Percentiles rank a stretch among this genome's conserved stretches.
Evolutionary conservation across 1,139 yeast genomes (phyloP).

Genomic region (Sugiyamaella grinbergsii): DNA sequence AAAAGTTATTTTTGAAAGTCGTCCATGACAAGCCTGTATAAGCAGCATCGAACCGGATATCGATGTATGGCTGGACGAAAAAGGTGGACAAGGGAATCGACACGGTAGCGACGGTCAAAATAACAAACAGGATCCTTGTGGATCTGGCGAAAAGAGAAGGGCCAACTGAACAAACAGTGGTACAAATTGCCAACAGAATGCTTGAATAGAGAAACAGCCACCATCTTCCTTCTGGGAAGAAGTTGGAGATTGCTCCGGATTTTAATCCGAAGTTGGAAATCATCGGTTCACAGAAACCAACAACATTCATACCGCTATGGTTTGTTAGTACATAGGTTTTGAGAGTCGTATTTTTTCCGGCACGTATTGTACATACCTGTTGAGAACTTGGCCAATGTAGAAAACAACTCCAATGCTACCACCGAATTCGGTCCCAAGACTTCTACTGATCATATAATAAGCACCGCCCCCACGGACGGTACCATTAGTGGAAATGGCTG

Average conservation of each 20-base stretch:
- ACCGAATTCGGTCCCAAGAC: slow-evolving; percentile 81
- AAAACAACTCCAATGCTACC: slow-evolving; percentile 82
- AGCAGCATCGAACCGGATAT: slow-evolving; percentile 49
- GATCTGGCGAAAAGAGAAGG: slow-evolving; percentile 81
- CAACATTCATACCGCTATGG: slow-evolving; percentile 63
- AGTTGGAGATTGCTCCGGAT: slow-evolving; percentile 57
- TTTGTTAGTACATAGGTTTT: too few species aligned
- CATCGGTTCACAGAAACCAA: slow-evolving; percentile 76
- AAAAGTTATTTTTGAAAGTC: slow-evolving; percentile 64
- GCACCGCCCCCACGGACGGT: slow-evolving; percentile 86
- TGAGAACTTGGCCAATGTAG: slow-evolving; percentile 74
- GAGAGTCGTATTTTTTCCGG: too few species aligned
- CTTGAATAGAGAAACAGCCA: slow-evolving; percentile 67
- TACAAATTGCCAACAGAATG: slow-evolving; percentile 65
- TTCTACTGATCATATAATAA: slow-evolving; percentile 76
- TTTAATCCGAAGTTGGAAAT: slow-evolving; percentile 61
- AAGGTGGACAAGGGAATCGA: slow-evolving; percentile 81
- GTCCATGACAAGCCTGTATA: slow-evolving; percentile 76
- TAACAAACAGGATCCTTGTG: slow-evolving; percentile 70
- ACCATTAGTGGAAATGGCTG: slow-evolving; percentile 83
- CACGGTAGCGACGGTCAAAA: slow-evolving; percentile 70
- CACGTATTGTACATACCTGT: slow-evolving; percentile 49
- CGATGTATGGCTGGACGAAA: slow-evolving; percentile 60
- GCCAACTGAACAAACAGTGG: slow-evolving; percentile 69
- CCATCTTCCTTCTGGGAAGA: slow-evolving; percentile 60